A percentile compares a stretch with the other conserved stretches of the same genome.
phyloP scores from a whole-genome alignment of 768 basidiomycete genomes.

The Boletus tylopilopsis region DNA sequence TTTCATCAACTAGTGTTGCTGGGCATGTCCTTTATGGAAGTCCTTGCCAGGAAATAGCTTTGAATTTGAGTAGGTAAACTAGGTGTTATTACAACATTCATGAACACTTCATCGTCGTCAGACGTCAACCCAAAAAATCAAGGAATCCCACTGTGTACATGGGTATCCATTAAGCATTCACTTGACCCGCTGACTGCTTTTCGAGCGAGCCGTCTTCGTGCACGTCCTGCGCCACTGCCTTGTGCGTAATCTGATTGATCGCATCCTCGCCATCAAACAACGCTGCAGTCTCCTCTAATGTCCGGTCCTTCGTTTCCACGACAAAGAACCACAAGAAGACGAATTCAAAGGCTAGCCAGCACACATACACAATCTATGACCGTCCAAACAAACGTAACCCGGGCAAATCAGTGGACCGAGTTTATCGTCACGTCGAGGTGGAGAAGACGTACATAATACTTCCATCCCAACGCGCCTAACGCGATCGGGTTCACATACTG shows the following conservation, averaged over 20 bases:
- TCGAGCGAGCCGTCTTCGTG: slow-evolving; percentile 1
- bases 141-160: too few relatives aligned
- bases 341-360: slow-evolving; percentile 16
- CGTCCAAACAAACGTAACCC: not conserved
- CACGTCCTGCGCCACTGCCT: not conserved
- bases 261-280: slow-evolving; percentile 62
- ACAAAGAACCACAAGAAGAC: slow-evolving; percentile 12
- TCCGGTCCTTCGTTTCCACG: slow-evolving; percentile 34
- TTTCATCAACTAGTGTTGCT: too few relatives aligned
- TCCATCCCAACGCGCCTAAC: slow-evolving; percentile 48
- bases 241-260: slow-evolving; percentile 15
- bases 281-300: slow-evolving; percentile 70
- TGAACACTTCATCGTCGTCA: too few relatives aligned
- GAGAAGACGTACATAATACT: slow-evolving; percentile 34
- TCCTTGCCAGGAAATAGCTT: too few relatives aligned
- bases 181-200: slow-evolving; percentile 1
- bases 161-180: too few relatives aligned
- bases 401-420: not conserved
- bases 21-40: too few relatives aligned
- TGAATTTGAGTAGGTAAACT: too few relatives aligned
- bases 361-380: slow-evolving; percentile 18
- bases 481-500: slow-evolving; percentile 81
- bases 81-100: too few relatives aligned
- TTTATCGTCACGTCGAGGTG: not conserved
- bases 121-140: too few relatives aligned